A percentile compares a stretch with the other conserved stretches of the same genome.
These are phyloP conservation scores for Chytriomyces sp. DNA, from an alignment of 192 early-diverging fungal species.

Conservation along the genomic window DNA sequence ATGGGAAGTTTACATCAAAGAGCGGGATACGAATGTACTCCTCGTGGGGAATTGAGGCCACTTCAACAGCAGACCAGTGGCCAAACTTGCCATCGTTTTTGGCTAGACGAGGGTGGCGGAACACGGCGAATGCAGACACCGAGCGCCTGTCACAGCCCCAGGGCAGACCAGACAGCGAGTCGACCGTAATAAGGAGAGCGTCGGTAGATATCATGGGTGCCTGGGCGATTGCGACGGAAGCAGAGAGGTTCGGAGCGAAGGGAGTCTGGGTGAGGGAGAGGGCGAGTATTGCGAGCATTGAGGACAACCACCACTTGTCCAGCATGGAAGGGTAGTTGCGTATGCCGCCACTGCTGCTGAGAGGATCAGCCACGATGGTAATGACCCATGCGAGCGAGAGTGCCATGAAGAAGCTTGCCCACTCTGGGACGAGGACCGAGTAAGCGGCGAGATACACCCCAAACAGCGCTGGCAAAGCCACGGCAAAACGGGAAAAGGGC, in stretches of 20 bases:
- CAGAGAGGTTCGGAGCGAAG: background rate
- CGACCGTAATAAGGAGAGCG: background rate
- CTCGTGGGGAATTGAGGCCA: constrained; percentile 20
- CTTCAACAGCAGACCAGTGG: constrained; percentile 4
- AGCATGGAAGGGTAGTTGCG: background rate
- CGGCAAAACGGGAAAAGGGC: background rate
- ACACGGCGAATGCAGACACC: constrained; percentile 9
- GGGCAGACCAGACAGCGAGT: background rate
- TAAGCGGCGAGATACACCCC: constrained; percentile 12
- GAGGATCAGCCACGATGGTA: constrained; percentile 1
- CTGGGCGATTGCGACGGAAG: background rate
- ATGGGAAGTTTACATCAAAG: background rate
- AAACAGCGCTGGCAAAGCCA: constrained; percentile 8
- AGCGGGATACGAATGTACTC: constrained; percentile 7
- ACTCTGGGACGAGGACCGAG: constrained; percentile 14
- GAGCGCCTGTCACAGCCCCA: constrained; percentile 1
- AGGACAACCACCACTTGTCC: constrained; percentile 16
- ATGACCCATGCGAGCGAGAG: constrained; percentile 13
- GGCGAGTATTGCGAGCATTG: background rate
- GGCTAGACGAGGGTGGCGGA: background rate
- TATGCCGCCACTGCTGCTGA: background rate
- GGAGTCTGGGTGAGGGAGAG: constrained; percentile 18
- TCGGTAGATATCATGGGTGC: background rate
- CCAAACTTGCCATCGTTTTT: constrained; percentile 14
- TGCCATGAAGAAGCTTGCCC: background rate